These are phyloP conservation scores for Ophiorrhiza pumila DNA, from an alignment of 257 asterid genomes.

Conservation along the genomic window DNA sequence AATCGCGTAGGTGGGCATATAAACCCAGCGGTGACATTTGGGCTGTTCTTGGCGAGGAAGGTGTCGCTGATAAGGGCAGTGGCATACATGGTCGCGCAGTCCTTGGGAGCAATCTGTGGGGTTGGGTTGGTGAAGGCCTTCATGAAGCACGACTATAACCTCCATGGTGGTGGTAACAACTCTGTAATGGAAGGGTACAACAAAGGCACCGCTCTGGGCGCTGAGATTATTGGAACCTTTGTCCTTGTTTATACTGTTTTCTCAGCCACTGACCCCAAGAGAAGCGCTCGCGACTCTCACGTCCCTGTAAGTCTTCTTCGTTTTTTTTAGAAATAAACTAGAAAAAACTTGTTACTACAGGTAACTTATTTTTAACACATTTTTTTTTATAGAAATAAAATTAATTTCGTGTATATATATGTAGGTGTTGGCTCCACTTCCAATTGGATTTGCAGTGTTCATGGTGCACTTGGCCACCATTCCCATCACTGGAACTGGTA, in stretches of 20 bases:
- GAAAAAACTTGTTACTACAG: too few species aligned
- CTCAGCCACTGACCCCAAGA: conserved; percentile 96
- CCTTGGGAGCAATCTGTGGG: conserved; percentile 83
- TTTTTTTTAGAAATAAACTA: too few species aligned
- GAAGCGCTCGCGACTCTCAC: conserved; percentile 97
- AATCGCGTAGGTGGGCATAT: conserved; percentile 58
- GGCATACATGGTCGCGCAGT: conserved; percentile 74
- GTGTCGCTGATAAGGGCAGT: conserved; percentile 79
- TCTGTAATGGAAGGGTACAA: conserved; percentile 55
- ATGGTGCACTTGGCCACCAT: conserved; percentile 98
- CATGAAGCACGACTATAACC: conserved; percentile 60
- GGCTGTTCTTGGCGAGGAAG: conserved; percentile 77
- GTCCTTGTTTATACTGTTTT: conserved; percentile 83
- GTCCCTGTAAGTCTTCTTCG: conserved; percentile 56
- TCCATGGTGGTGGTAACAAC: conserved; percentile 78
- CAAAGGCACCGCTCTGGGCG: conserved; percentile 84
- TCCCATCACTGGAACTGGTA: conserved; percentile 91
- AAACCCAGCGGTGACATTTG: conserved; percentile 88
- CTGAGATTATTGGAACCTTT: conserved; percentile 84
- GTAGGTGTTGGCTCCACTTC: conserved; percentile 93
- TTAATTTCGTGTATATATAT: background rate
- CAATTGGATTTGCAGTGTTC: conserved; percentile 92
- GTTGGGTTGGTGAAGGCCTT: conserved; percentile 89
- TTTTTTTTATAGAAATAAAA: too few species aligned
- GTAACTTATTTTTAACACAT: too few species aligned